These are phyloP conservation scores for Jamesozyma hellenica DNA, from an alignment of 805 yeast species.

Conservation along the genomic window DNA sequence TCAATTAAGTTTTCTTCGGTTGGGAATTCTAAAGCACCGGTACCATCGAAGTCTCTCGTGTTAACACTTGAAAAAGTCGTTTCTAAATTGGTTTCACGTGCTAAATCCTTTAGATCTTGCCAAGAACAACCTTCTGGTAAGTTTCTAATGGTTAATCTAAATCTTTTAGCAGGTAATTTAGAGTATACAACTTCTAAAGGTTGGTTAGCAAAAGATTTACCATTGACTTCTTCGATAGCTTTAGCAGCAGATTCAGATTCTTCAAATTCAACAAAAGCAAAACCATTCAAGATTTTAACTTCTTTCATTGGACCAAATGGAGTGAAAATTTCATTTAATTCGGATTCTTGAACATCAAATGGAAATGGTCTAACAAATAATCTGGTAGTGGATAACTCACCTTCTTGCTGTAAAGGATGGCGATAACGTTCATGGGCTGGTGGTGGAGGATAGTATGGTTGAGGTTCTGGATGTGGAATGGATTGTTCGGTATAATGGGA, in stretches of 20 bases:
- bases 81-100: conserved; percentile 60
- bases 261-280: conserved; percentile 82
- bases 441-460: conserved; percentile 13
- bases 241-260: conserved; percentile 56
- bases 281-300: conserved; percentile 67
- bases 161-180: conserved; percentile 52
- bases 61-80: conserved; percentile 49
- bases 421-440: conserved; percentile 8
- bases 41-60: conserved; percentile 37
- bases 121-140: conserved; percentile 71
- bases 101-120: conserved; percentile 87
- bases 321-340: conserved; percentile 58
- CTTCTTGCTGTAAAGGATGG: conserved; percentile 16
- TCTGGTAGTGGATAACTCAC: conserved; percentile 35
- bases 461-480: conserved; percentile 11
- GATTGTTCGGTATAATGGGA: conserved; percentile 6
- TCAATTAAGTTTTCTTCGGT: conserved; percentile 65
- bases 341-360: conserved; percentile 44
- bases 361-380: conserved; percentile 57
- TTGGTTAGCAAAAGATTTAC: conserved; percentile 52
- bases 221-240: conserved; percentile 72
- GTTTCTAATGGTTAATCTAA: conserved; percentile 57
- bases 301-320: conserved; percentile 59
- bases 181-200: conserved; percentile 37
- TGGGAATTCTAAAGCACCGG: conserved; percentile 39